These are phyloP conservation scores for Venustampulla echinocandica DNA, from an alignment of 495 filamentous ascomycete genomes.

Conservation along the genomic window DNA sequence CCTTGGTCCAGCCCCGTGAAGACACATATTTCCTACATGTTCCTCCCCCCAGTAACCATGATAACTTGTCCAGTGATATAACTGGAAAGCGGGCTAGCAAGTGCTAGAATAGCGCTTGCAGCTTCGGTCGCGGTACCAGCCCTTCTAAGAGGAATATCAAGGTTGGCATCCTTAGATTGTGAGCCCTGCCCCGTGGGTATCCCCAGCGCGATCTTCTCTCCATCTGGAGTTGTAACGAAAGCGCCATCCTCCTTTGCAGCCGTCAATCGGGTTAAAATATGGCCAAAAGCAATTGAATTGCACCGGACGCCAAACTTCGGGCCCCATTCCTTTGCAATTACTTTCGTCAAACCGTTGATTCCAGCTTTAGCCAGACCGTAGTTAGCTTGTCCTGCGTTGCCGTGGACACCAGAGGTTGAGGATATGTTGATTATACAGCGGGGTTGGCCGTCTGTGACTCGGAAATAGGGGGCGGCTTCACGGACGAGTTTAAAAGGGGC, in stretches of 20 bases:
- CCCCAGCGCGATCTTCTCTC: conserved; percentile 67
- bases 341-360: conserved; percentile 69
- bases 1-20: too few relatives aligned
- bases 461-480: conserved; percentile 74
- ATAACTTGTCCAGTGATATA: conserved; percentile 84
- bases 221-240: conserved; percentile 65
- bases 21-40: conserved; percentile 52
- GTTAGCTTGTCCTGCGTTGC: conserved; percentile 80
- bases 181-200: conserved; percentile 41
- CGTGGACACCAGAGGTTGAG: conserved; percentile 69
- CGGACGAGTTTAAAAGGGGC: conserved; percentile 76
- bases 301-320: conserved; percentile 73
- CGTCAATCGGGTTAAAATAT: conserved; percentile 69
- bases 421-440: conserved; percentile 76
- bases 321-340: conserved; percentile 89
- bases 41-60: conserved; percentile 72
- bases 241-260: conserved; percentile 72
- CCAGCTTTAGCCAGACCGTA: conserved; percentile 79
- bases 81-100: conserved; percentile 68
- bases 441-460: conserved; percentile 71
- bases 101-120: conserved; percentile 66
- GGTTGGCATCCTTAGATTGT: conserved; percentile 31
- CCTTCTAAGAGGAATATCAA: conserved; percentile 68
- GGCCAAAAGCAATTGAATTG: conserved; percentile 77
- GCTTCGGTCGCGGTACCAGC: conserved; percentile 72